Percentiles rank a stretch among this genome's conserved stretches.
These are phyloP conservation scores for Sicyos edulis DNA, from an alignment of 306 rosid species.

Conservation along the genomic window DNA sequence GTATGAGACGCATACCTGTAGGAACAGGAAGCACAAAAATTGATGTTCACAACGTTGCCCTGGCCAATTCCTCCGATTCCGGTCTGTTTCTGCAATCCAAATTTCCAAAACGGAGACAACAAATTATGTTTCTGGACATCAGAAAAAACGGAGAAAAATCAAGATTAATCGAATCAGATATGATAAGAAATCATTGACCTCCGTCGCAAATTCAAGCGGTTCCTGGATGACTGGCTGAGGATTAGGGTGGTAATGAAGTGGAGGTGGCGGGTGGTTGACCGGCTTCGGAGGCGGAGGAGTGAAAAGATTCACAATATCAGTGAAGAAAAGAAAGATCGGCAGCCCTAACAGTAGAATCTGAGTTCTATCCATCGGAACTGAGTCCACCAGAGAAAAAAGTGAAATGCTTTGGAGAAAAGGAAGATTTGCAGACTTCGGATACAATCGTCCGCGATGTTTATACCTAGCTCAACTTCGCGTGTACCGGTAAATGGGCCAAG, in stretches of 20 bases:
- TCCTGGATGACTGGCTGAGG: constrained; percentile 27
- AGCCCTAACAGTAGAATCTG: constrained; percentile 59
- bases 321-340: constrained; percentile 59
- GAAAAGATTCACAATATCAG: constrained; percentile 58
- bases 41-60: constrained; percentile 57
- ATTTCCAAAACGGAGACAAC: neutral
- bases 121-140: neutral
- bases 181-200: constrained; percentile 25
- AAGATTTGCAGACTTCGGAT: no score
- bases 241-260: constrained; percentile 30
- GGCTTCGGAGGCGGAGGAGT: constrained; percentile 45
- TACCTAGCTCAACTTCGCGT: no score
- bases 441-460: no score
- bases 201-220: constrained; percentile 30
- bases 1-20: constrained; percentile 38
- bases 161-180: neutral
- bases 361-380: constrained; percentile 52
- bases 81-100: constrained; percentile 30
- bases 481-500: no score
- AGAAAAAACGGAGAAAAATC: neutral
- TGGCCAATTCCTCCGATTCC: constrained; percentile 38
- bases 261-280: constrained; percentile 29
- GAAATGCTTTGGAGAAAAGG: neutral
- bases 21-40: constrained; percentile 78
- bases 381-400: no score